These are phyloP conservation scores for Keithomyces neogunnii DNA, from an alignment of 2,329 filamentous ascomycete species.

Conservation along the genomic window DNA sequence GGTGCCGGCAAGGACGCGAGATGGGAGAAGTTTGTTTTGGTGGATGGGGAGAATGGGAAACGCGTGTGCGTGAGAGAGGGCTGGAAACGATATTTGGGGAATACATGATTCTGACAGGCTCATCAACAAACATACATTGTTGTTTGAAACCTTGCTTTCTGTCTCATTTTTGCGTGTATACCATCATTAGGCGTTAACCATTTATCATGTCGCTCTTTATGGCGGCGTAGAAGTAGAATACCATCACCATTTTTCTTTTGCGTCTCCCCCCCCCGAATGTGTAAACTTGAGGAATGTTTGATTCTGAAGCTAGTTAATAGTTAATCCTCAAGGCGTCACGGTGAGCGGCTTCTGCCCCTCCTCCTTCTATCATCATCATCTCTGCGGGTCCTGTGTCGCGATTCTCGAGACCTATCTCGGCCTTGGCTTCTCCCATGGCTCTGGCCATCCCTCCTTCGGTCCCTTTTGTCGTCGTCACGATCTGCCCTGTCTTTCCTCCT, in stretches of 20 bases:
- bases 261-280: conserved; percentile 3
- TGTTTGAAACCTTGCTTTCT: too few relatives aligned
- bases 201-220: neutral
- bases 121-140: too few relatives aligned
- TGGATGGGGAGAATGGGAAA: conserved; percentile 59
- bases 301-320: conserved; percentile 10
- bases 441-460: conserved; percentile 11
- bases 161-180: too few relatives aligned
- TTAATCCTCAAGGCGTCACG: conserved; percentile 21
- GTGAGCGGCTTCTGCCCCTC: conserved; percentile 37
- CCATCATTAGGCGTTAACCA: neutral
- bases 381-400: conserved; percentile 16
- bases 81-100: conserved; percentile 69
- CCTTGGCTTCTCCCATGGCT: conserved; percentile 19
- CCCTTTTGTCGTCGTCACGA: neutral
- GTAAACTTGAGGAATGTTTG: conserved; percentile 10
- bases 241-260: neutral
- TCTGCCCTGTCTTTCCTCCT: conserved; percentile 5
- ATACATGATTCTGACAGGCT: conserved; percentile 16
- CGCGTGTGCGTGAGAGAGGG: conserved; percentile 61
- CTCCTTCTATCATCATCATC: conserved; percentile 18
- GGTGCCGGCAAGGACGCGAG: conserved; percentile 71
- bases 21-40: conserved; percentile 80
- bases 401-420: conserved; percentile 20
- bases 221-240: neutral